Evolutionary conservation across 192 early-diverging fungal genomes (phyloP), one percentile per base, ranked within the genome.

Genomic region (Coemansia pectinata): DNA sequence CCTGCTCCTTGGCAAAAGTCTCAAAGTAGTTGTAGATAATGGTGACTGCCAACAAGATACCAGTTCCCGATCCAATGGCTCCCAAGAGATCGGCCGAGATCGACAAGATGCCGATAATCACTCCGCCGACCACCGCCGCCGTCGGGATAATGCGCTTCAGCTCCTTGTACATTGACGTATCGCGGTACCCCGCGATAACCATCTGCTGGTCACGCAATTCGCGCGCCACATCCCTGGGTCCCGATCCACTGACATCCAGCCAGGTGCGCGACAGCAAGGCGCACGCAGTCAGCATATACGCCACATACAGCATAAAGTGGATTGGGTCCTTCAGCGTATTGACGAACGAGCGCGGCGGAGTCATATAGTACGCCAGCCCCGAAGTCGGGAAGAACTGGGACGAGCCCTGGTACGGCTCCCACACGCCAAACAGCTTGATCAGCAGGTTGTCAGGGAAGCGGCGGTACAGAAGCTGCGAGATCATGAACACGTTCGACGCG

Each of bases 11-110:
- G 69, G 96, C 89, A 86, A 97, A 96, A 76, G 96, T 90, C 84
- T 96, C 95, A 88, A 95, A 96, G 89, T 97, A 96, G 86, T 96
- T 95, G 89, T 97, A 99, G 81, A 99, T 99, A 69, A 96, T 98
- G 31, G 98, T 99, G 40, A 98, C 96, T 65, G 95, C 94, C 60
- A 99, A 78, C 72, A 99, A 85, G 69, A 99, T 99, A 90, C 98
- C 98, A 21, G 98, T 99, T 48, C 98, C 98, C 38, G 95, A 97
- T 29, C 98, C 98, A 88, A 99, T 97, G 29, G 98, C 98, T 55
- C 96, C 96, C 41, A 99, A 83, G 73, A 99, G 89, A 87, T 99
- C 98, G 25, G 98, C 98, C 77, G 92, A 84, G 47, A 99, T 96
- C 50, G 94, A 96, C 62, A 99, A 83, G 23, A 93, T 91, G 63